Evolutionary conservation across 805 yeast genomes (phyloP), one percentile per base, ranked within the genome.

Genomic region (Schwanniomyces sp.): DNA sequence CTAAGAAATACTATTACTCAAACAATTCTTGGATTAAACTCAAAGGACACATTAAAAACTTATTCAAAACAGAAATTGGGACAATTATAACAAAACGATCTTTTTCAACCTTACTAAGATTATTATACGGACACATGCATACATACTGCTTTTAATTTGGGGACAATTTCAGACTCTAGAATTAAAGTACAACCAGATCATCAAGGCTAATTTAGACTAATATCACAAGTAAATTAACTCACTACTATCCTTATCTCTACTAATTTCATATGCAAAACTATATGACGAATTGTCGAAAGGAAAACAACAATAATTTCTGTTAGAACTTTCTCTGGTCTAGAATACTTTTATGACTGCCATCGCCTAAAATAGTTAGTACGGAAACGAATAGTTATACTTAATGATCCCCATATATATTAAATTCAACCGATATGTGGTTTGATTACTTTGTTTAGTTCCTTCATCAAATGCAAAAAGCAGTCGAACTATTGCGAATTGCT

Each of bases 281-380:
- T 14, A 12, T 7, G 21, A 32, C 21, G 36, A 16, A 32, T 32
- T 32, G 18, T 32, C 36, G 36, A 32, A 32, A 32, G 36, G 36
- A 7, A 32, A 32, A 21, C 36, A 32, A 14, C 21, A 7, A 6
- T 38, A 26, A 38, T 24, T 38, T 24, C 40, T 21, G 27, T 26
- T 38, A 21, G 8, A 16, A 9, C 45, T 17, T 25, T 34, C 30
- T 36, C 45, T 43, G 45, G 45, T 34, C 45, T 43, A 36, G 40
- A 43, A 32, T 26, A 16, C 18, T 14, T 21, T 43, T 34, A 43
- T 43, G 45, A 34, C 34, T 34, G 25, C 7, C 14, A 18, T 27
- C 16, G 5, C 5, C 36, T 32, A 32, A 16, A 32, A 32, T 6
- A 14, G 21, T 32, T 32, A 32, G 36, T 32, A 32, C 14, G 3